Conservation (phyloP, 208 protist genomes). For the Trypanosoma conorhini region DNA sequence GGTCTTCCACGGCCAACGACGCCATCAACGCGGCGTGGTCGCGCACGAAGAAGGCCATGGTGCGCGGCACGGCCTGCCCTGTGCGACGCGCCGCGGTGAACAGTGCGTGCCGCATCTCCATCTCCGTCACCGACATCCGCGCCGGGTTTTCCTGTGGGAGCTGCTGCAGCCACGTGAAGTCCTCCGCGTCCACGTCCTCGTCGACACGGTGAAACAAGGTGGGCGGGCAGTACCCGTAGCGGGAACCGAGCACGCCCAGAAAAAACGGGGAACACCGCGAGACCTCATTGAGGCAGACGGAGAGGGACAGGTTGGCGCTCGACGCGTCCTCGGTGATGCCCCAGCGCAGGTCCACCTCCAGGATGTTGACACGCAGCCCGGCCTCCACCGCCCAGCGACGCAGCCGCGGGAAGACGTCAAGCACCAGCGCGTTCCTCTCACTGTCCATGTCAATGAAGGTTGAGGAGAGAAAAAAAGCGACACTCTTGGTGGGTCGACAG, state of each 20-base stretch:
- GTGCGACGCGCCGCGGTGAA: conserved; percentile 52
- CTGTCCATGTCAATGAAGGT: conserved; percentile 97
- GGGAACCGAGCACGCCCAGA: conserved; percentile 88
- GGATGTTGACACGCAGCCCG: conserved; percentile 70
- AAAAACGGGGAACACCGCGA: conserved; percentile 95
- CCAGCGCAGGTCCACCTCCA: conserved; percentile 96
- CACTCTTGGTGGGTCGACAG: conserved; percentile 53
- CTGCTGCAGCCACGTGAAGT: conserved; percentile 68
- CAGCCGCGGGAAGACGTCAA: conserved; percentile 94
- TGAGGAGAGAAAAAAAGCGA: conserved; percentile 96
- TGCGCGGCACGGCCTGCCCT: conserved; percentile 5
- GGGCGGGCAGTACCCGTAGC: conserved; percentile 80
- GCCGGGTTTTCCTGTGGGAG: conserved; percentile 20
- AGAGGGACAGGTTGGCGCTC: conserved; percentile 68
- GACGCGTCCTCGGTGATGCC: conserved; percentile 91
- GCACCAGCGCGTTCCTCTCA: conserved; percentile 92
- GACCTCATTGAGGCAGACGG: conserved; percentile 94
- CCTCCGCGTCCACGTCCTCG: conserved; percentile 60
- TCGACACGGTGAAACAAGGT: conserved; percentile 74
- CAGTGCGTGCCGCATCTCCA: conserved; percentile 94
- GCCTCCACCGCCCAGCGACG: conserved; percentile 67
- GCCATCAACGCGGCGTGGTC: conserved; percentile 40
- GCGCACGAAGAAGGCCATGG: conserved; percentile 83
- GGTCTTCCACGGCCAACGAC: conserved; percentile 38
- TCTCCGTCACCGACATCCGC: conserved; percentile 92